Evolutionary conservation across 2,329 filamentous ascomycete species (phyloP).

Genomic region (Cladorrhinum sp.): DNA sequence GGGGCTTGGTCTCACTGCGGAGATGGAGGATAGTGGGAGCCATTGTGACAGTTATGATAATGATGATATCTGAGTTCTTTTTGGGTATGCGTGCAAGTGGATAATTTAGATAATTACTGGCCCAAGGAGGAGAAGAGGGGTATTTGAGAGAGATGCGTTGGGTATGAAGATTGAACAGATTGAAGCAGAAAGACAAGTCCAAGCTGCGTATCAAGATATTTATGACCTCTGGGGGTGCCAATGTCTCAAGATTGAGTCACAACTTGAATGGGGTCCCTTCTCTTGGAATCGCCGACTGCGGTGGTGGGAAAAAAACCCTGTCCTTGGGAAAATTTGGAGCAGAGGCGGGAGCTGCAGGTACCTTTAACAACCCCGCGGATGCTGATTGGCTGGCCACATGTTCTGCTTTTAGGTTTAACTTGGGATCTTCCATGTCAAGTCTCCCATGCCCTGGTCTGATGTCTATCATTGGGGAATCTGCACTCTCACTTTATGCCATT

Average conservation of each 20-base stretch:
- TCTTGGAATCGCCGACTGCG: constrained; percentile 12
- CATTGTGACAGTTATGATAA: constrained; percentile 23
- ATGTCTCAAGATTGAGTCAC: constrained; percentile 20
- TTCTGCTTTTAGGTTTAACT: not conserved
- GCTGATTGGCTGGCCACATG: constrained; percentile 4
- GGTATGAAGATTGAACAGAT: not conserved
- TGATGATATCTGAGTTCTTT: constrained; percentile 2
- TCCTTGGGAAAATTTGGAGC: constrained; percentile 13
- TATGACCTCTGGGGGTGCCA: not conserved
- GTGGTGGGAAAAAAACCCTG: constrained; percentile 16
- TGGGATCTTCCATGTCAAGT: not conserved
- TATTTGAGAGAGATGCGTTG: not conserved
- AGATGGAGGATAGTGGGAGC: constrained; percentile 47
- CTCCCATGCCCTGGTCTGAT: not conserved
- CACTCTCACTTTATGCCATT: not conserved
- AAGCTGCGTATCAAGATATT: not conserved
- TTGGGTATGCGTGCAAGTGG: not conserved
- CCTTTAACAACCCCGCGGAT: not conserved
- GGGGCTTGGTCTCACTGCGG: constrained; percentile 57
- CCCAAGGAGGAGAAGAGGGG: not conserved
- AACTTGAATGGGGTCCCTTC: constrained; percentile 3
- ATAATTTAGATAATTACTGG: not conserved
- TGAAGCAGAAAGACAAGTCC: not conserved
- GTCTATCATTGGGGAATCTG: not conserved
- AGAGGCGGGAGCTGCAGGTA: constrained; percentile 4